These are phyloP conservation scores for Cutaneotrichosporon arboriforme DNA, from an alignment of 1,284 basidiomycete species.

Conservation along the genomic window DNA sequence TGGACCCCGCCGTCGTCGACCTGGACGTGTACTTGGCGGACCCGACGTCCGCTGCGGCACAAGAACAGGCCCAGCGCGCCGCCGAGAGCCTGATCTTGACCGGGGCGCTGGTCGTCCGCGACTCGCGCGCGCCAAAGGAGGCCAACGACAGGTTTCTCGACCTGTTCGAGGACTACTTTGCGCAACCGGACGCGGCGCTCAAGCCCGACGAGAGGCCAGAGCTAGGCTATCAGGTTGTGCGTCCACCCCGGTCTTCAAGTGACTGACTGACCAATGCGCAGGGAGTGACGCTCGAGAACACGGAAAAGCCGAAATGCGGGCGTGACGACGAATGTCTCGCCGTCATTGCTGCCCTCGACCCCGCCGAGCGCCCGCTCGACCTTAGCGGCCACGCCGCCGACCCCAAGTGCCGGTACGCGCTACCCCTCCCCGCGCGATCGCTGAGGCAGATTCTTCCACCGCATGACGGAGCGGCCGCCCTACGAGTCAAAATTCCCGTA, in stretches of 20 bases:
- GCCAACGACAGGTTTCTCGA: slow-evolving; percentile 75
- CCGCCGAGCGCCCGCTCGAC: slow-evolving; percentile 73
- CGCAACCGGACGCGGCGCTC: slow-evolving; percentile 59
- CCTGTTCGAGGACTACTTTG: slow-evolving; percentile 78
- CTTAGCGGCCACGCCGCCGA: slow-evolving; percentile 63
- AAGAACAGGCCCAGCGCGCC: slow-evolving; percentile 52
- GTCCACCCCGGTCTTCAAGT: not conserved
- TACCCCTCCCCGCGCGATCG: not conserved
- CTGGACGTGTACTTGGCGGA: slow-evolving; percentile 65
- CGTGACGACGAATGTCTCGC: slow-evolving; percentile 44
- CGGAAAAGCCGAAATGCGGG: slow-evolving; percentile 82
- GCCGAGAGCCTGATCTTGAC: slow-evolving; percentile 67
- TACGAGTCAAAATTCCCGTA: slow-evolving; percentile 69
- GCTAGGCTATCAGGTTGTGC: slow-evolving; percentile 52
- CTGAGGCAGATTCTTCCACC: slow-evolving; percentile 67
- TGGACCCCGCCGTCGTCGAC: slow-evolving; percentile 52
- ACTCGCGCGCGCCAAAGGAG: slow-evolving; percentile 72
- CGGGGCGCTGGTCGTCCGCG: slow-evolving; percentile 74
- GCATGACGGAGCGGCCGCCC: slow-evolving; percentile 69
- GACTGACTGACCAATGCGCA: slow-evolving; percentile 51
- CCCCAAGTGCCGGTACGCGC: slow-evolving; percentile 70
- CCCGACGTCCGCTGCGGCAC: slow-evolving; percentile 51
- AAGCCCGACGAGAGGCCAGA: slow-evolving; percentile 74
- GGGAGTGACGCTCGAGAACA: slow-evolving; percentile 85
- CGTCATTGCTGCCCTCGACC: slow-evolving; percentile 55